Base-by-base conservation (phyloP, 257 asterid species). In the Fraxinus anomala region DNA sequence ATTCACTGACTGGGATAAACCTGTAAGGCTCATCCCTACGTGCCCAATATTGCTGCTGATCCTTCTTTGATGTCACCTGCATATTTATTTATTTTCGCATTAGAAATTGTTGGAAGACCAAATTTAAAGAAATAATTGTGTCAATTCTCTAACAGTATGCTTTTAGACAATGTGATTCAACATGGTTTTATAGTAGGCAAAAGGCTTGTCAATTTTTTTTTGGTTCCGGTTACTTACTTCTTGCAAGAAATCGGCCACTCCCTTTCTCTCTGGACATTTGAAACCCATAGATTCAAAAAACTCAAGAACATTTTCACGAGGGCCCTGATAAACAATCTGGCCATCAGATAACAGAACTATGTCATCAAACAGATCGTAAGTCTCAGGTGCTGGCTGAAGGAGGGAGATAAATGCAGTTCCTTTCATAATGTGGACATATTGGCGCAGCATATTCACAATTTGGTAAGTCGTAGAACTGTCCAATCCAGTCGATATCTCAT, bases 31-130 rank as follows among this genome's bases (percentile, higher is more conserved):
- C 80, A 28, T 80, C 85, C 24, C 71, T 75, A 4, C 72, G 72
- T 61, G 78, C 81, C 92, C 92, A 89, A 70, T 89, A 89, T 73
- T 89, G 92, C 40, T 73, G 68, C 77, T 88, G 92, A 78, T 88
- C 92, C 69, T 83, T 88, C 82, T 76, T 79, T 3, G 92, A 88
- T 3, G 90, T 88, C 65, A 88, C 90, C 92, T 88, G 80, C 78
- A 56, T 61, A 54, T 8, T 24, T 37, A 19, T 9, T 47, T 21
- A 28, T 63, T 66, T 24, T 74, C 54, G 34, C 34, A 23, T 82
- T 65, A 65, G 79, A 79, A 70, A 68, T 70, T 24, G 68, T 49
- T 5, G 39, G 21, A 67, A 76, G 44, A 5, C 24, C 28, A 31
- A 9, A 61, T 23, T 63, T 63, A 24, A 63, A 63, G 34, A 63